Conservation (phyloP, 73 alveolate species). For the Paramecium sonneborni region DNA sequence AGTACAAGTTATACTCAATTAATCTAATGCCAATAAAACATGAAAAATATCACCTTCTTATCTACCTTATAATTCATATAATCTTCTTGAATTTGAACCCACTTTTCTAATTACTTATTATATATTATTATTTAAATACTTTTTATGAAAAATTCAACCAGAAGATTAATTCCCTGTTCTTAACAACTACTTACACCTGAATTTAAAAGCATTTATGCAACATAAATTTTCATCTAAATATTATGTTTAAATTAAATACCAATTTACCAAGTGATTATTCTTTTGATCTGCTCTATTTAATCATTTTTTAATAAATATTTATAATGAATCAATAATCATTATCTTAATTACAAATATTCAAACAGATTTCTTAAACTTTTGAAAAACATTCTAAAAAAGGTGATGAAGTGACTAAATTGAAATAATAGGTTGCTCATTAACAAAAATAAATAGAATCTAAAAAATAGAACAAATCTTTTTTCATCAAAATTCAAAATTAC, state of each 20-base stretch:
- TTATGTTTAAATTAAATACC: neutral
- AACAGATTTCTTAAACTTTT: neutral
- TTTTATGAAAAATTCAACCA: slow-evolving; percentile 5
- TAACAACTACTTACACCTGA: slow-evolving; percentile 1
- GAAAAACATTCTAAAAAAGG: neutral
- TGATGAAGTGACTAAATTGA: neutral
- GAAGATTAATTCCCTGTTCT: slow-evolving; percentile 12
- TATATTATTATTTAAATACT: neutral
- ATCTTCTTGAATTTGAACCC: neutral
- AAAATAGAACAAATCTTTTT: neutral
- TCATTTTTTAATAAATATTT: neutral
- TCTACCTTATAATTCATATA: slow-evolving; percentile 41
- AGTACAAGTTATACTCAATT: neutral
- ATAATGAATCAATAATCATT: neutral
- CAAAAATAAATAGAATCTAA: neutral
- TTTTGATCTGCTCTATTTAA: slow-evolving; percentile 43
- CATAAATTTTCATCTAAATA: neutral
- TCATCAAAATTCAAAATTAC: neutral
- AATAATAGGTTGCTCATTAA: neutral
- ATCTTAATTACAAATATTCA: neutral
- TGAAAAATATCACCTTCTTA: slow-evolving; percentile 46
- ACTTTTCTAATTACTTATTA: neutral
- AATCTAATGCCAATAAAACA: neutral
- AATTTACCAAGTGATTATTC: slow-evolving; percentile 26
- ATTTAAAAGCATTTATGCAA: slow-evolving; percentile 40